Conservation (phyloP, 2,329 filamentous ascomycete genomes). For the Pseudocercospora crystallina region DNA sequence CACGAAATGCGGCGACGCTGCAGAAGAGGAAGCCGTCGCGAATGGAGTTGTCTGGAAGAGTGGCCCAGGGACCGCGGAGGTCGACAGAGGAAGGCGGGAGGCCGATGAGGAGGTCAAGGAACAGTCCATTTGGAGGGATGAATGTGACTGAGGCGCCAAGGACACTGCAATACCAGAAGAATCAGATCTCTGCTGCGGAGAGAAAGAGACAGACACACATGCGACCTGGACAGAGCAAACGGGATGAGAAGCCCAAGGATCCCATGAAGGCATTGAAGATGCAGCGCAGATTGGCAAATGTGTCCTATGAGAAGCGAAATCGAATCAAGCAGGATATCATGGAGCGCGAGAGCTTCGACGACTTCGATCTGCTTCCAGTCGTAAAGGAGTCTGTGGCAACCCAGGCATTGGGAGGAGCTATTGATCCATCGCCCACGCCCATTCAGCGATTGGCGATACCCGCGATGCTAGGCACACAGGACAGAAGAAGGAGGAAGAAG, state of each 20-base stretch:
- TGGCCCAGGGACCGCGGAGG: constrained; percentile 35
- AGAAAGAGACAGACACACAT: constrained; percentile 56
- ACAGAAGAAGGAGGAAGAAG: constrained; percentile 37
- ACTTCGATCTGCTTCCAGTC: constrained; percentile 71
- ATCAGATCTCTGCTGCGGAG: constrained; percentile 41
- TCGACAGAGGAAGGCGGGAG: constrained; percentile 27
- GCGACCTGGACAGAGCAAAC: constrained; percentile 38
- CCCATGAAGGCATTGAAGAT: constrained; percentile 86
- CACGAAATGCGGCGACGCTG: constrained; percentile 42
- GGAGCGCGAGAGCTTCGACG: constrained; percentile 74
- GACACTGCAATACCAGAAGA: constrained; percentile 24
- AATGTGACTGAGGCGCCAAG: constrained; percentile 49
- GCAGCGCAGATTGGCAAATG: constrained; percentile 74
- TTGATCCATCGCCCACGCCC: constrained; percentile 78
- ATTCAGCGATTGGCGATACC: constrained; percentile 89
- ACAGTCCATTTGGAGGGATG: constrained; percentile 61
- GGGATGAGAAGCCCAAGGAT: constrained; percentile 50
- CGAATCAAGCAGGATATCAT: constrained; percentile 61
- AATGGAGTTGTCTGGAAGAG: constrained; percentile 52
- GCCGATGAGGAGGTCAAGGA: constrained; percentile 40
- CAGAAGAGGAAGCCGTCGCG: constrained; percentile 49
- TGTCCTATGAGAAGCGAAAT: constrained; percentile 71
- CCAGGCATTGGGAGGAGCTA: constrained; percentile 73
- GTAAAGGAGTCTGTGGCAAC: constrained; percentile 69
- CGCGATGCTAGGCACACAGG: constrained; percentile 64